phyloP scores from a whole-genome alignment of 2,329 filamentous ascomycete species.

The Colletotrichum liriopes region DNA sequence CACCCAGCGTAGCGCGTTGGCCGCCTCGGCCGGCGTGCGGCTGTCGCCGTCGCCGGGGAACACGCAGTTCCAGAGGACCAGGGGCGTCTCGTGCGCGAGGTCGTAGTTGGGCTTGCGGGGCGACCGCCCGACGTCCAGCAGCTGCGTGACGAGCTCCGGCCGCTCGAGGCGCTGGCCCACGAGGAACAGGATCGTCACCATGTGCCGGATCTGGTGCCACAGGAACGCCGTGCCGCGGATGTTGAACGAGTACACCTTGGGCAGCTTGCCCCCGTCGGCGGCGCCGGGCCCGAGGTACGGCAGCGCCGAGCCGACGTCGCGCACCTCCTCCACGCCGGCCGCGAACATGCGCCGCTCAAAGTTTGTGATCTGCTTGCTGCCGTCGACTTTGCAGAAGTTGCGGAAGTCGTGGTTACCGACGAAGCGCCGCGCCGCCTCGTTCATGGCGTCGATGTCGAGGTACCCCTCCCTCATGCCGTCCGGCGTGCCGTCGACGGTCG shows the following conservation, averaged over 20 bases:
- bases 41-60: slow-evolving; percentile 73
- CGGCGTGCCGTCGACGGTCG: slow-evolving; percentile 52
- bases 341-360: slow-evolving; percentile 86
- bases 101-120: slow-evolving; percentile 88
- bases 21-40: slow-evolving; percentile 53
- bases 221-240: slow-evolving; percentile 93
- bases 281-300: slow-evolving; percentile 64
- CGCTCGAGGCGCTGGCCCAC: slow-evolving; percentile 90
- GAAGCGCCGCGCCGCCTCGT: slow-evolving; percentile 82
- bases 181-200: slow-evolving; percentile 93
- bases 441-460: slow-evolving; percentile 92
- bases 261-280: slow-evolving; percentile 48
- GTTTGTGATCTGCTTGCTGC: slow-evolving; percentile 89
- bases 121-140: slow-evolving; percentile 81
- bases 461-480: slow-evolving; percentile 74
- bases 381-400: slow-evolving; percentile 96
- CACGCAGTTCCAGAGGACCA: slow-evolving; percentile 96
- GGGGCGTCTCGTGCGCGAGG: slow-evolving; percentile 90
- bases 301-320: slow-evolving; percentile 67
- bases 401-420: slow-evolving; percentile 93
- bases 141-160: slow-evolving; percentile 78
- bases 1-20: slow-evolving; percentile 82
- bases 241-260: slow-evolving; percentile 89
- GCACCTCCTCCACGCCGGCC: slow-evolving; percentile 82
- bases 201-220: slow-evolving; percentile 98